Percentiles rank a stretch among this genome's conserved stretches.
Evolutionary conservation across 2,329 filamentous ascomycete genomes (phyloP).

Genomic region (Cercospora sp.): DNA sequence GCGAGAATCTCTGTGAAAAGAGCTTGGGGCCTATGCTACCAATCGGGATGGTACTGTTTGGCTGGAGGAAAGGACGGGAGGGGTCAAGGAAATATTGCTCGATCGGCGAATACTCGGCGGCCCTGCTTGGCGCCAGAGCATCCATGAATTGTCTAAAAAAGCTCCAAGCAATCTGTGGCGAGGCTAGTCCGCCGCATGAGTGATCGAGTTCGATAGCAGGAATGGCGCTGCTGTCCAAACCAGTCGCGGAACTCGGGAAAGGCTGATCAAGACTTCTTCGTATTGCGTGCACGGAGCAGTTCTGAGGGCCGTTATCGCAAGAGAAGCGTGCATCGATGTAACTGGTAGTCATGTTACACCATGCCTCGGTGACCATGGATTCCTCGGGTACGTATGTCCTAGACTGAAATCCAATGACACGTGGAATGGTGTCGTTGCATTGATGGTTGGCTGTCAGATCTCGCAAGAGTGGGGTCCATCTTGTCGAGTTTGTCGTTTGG

Average conservation of each 20-base stretch:
- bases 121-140: background rate
- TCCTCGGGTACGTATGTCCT: too few species aligned
- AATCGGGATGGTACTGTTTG: background rate
- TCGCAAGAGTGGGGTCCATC: background rate
- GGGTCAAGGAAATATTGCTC: background rate
- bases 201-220: too few species aligned
- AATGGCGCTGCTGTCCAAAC: too few species aligned
- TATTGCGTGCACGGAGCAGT: too few species aligned
- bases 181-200: too few species aligned
- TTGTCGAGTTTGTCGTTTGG: too few species aligned
- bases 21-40: background rate
- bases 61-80: too few species aligned
- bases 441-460: background rate
- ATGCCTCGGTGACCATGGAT: background rate
- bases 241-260: too few species aligned
- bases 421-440: background rate
- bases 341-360: background rate
- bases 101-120: background rate
- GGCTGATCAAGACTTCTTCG: too few species aligned
- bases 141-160: too few species aligned
- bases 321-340: background rate
- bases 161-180: too few species aligned
- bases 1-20: background rate
- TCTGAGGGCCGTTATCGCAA: too few species aligned
- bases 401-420: background rate